Evolutionary conservation across 768 basidiomycete genomes (phyloP).

Genomic region (Multifurca ochricompacta): DNA sequence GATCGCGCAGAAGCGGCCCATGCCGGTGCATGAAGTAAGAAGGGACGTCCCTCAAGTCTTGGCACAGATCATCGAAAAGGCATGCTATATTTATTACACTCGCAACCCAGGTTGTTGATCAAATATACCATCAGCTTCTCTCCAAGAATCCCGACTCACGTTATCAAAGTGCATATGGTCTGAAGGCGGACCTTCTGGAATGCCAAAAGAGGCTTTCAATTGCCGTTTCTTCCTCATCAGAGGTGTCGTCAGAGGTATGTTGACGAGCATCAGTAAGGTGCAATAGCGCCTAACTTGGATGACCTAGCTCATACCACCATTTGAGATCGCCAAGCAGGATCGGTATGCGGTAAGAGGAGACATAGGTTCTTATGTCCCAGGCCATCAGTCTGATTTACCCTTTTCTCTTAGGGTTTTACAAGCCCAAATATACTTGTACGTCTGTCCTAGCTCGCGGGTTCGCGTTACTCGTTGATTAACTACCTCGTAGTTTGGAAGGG

Average conservation of each 20-base stretch:
- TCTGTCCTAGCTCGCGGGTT: not conserved
- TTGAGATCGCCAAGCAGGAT: conserved; percentile 60
- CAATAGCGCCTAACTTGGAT: conserved; percentile 10
- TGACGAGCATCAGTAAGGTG: not conserved
- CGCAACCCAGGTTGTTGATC: not conserved
- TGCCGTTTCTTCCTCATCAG: conserved; percentile 48
- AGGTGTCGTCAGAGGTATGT: conserved; percentile 48
- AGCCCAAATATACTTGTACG: conserved; percentile 58
- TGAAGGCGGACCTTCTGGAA: conserved; percentile 59
- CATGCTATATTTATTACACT: conserved; percentile 20
- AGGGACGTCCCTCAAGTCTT: conserved; percentile 67
- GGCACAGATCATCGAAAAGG: conserved; percentile 64
- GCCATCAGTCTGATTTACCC: not conserved
- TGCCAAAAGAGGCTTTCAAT: conserved; percentile 58
- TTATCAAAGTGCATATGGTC: conserved; percentile 65
- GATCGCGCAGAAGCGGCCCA: conserved; percentile 64
- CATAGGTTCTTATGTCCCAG: not conserved
- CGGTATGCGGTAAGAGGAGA: conserved; percentile 47
- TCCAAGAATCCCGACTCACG: conserved; percentile 58
- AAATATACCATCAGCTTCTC: conserved; percentile 40
- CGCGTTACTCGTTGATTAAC: not conserved
- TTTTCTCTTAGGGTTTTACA: conserved; percentile 53
- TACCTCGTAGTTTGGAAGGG: conserved; percentile 52
- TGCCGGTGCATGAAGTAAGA: conserved; percentile 69
- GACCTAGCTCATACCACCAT: conserved; percentile 54